Conservation (phyloP, 2,329 filamentous ascomycete species). For the Ciborinia camelliae region DNA sequence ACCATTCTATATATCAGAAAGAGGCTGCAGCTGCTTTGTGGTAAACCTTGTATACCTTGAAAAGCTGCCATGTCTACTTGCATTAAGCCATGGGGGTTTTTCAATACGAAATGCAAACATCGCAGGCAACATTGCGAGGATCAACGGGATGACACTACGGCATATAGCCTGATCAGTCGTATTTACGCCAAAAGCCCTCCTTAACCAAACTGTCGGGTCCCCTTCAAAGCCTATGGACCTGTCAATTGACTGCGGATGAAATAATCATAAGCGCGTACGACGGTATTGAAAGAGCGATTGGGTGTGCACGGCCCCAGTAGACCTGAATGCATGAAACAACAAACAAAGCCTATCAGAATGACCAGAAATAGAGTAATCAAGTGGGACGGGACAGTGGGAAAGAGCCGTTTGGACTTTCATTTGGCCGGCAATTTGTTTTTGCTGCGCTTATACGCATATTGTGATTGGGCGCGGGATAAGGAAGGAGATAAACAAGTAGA, state of each 20-base stretch:
- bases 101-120: neutral
- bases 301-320: neutral
- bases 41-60: neutral
- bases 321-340: neutral
- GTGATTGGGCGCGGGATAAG: neutral
- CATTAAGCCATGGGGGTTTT: neutral
- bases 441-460: neutral
- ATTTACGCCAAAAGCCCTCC: neutral
- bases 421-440: neutral
- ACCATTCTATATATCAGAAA: slow-evolving; percentile 1
- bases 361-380: neutral
- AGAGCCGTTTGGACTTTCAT: neutral
- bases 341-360: slow-evolving; percentile 1
- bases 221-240: neutral
- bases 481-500: neutral
- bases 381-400: neutral
- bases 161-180: neutral
- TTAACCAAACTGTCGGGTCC: slow-evolving; percentile 15
- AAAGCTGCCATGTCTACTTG: neutral
- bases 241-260: neutral
- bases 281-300: neutral
- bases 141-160: slow-evolving; percentile 2
- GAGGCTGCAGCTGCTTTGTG: neutral
- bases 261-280: slow-evolving; percentile 1
- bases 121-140: neutral